Conservation (phyloP, 108 stramenopile species). For the Skeletonema menzelii region DNA sequence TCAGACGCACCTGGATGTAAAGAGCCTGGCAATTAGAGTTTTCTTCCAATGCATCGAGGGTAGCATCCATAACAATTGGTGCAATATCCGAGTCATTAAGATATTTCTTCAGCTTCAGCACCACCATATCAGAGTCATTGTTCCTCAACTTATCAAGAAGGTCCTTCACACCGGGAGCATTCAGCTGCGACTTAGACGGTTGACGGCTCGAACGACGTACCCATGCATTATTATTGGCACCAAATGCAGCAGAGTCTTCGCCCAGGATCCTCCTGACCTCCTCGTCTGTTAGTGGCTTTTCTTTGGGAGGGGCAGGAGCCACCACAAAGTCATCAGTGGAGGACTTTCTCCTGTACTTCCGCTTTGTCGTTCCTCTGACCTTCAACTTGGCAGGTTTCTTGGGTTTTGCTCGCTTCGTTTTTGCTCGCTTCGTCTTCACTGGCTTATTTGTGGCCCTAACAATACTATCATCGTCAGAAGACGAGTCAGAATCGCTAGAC, state of each 20-base stretch:
- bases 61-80: slow-evolving; percentile 80
- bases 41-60: slow-evolving; percentile 84
- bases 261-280: slow-evolving; percentile 43
- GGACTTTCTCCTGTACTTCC: slow-evolving; percentile 24
- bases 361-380: slow-evolving; percentile 6
- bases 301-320: slow-evolving; percentile 39
- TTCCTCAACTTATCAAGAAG: slow-evolving; percentile 71
- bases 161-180: slow-evolving; percentile 54
- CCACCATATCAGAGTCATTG: slow-evolving; percentile 86
- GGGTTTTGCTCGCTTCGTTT: background rate
- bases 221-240: slow-evolving; percentile 46
- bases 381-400: slow-evolving; percentile 25
- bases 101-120: slow-evolving; percentile 93
- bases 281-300: slow-evolving; percentile 28
- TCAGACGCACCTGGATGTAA: slow-evolving; percentile 82
- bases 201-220: slow-evolving; percentile 83
- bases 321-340: slow-evolving; percentile 30
- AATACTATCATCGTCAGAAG: slow-evolving; percentile 23
- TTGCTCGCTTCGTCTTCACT: background rate
- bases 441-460: background rate
- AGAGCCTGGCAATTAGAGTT: slow-evolving; percentile 90
- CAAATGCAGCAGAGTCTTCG: slow-evolving; percentile 38
- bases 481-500: slow-evolving; percentile 31
- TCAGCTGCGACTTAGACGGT: slow-evolving; percentile 68
- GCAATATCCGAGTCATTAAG: slow-evolving; percentile 82